Evolutionary conservation across 2,329 filamentous ascomycete species (phyloP).

Genomic region (Fusarium palustre): DNA sequence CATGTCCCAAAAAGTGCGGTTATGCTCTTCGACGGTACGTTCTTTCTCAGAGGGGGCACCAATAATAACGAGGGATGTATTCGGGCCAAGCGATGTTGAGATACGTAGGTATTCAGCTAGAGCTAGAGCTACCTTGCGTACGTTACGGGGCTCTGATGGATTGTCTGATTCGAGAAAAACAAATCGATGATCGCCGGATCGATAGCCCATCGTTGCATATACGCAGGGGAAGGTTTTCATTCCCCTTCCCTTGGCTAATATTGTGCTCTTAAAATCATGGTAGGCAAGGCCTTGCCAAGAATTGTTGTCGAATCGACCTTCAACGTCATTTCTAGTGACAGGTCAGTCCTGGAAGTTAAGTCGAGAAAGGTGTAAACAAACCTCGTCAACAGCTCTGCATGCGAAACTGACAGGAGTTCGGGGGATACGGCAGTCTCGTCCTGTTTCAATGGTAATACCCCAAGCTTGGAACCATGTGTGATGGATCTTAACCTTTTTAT

Average conservation of each 20-base stretch:
- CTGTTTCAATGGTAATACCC: neutral
- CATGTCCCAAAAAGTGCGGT: slow-evolving; percentile 14
- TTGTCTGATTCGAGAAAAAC: slow-evolving; percentile 11
- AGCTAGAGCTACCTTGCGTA: slow-evolving; percentile 4
- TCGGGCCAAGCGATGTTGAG: neutral
- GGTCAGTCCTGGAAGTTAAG: neutral
- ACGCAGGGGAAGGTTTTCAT: slow-evolving; percentile 7
- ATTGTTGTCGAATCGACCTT: neutral
- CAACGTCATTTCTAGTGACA: neutral
- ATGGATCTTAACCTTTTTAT: neutral
- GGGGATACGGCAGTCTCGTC: neutral
- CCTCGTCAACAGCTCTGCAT: neutral
- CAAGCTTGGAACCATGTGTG: neutral
- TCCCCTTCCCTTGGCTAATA: neutral
- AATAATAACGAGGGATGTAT: slow-evolving; percentile 1
- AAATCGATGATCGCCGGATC: slow-evolving; percentile 1
- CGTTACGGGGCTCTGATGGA: neutral
- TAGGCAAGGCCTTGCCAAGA: slow-evolving; percentile 12
- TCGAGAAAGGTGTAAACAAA: neutral
- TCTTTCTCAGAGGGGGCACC: neutral
- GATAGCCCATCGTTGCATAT: slow-evolving; percentile 4
- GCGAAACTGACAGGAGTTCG: no score
- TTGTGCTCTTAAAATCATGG: neutral
- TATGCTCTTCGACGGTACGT: neutral
- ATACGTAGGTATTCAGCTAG: slow-evolving; percentile 1